These are phyloP conservation scores for Vachellia collinsii DNA, from an alignment of 306 rosid species.

Conservation along the genomic window DNA sequence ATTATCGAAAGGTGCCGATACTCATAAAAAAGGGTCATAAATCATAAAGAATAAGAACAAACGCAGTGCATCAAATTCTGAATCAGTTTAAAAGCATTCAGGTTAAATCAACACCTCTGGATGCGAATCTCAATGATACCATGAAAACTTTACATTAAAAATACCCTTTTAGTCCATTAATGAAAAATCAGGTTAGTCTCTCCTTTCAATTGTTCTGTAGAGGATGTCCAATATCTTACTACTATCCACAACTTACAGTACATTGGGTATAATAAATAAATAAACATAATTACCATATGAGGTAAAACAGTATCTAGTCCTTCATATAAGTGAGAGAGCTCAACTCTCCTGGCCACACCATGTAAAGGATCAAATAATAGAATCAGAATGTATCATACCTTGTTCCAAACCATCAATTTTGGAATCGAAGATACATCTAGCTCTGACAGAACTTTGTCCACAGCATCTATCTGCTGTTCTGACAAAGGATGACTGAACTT, in stretches of 20 bases:
- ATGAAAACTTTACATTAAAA: neutral
- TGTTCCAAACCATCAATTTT: conserved; percentile 95
- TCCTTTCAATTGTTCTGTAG: neutral
- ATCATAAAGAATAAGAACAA: neutral
- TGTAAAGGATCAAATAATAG: conserved; percentile 1
- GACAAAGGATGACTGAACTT: conserved; percentile 87
- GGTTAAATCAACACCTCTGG: neutral
- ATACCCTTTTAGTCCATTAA: neutral
- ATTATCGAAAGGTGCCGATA: neutral
- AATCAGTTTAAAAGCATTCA: conserved; percentile 1
- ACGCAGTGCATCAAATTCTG: conserved; percentile 5
- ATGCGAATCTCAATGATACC: neutral
- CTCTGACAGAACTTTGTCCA: conserved; percentile 90
- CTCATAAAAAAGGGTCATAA: neutral
- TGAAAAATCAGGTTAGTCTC: neutral
- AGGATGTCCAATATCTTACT: neutral
- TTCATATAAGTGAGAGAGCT: neutral
- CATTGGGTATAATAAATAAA: neutral
- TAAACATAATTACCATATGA: neutral
- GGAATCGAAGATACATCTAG: conserved; percentile 80
- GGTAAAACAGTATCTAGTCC: neutral
- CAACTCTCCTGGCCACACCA: conserved; percentile 14
- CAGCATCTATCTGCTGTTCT: conserved; percentile 94
- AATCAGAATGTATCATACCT: conserved; percentile 47
- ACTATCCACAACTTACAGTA: neutral